These are phyloP conservation scores for Closterium sp. DNA, from an alignment of 139 green algal species.

Conservation along the genomic window DNA sequence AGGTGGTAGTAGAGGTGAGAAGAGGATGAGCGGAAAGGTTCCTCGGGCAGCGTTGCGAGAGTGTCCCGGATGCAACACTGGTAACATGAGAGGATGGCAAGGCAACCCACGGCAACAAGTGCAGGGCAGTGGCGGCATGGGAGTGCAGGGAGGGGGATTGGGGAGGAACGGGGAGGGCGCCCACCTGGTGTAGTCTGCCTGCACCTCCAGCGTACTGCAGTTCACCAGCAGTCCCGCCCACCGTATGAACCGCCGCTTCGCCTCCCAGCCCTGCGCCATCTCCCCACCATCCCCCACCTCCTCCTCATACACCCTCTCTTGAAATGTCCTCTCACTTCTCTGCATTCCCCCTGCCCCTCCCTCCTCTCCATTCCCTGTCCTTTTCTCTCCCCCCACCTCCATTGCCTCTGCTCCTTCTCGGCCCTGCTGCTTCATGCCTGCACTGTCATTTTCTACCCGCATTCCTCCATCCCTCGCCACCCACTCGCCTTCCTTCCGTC, in stretches of 20 bases:
- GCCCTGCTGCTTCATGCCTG: not conserved
- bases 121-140: no score
- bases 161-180: not conserved
- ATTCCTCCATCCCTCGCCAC: no score
- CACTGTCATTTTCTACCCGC: no score
- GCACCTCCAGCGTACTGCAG: constrained; percentile 68
- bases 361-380: not conserved
- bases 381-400: not conserved
- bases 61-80: no score
- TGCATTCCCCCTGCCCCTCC: not conserved
- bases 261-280: not conserved
- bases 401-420: not conserved
- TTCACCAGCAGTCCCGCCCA: constrained; percentile 91
- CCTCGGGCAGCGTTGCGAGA: no score
- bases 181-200: constrained; percentile 88
- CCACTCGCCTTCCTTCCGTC: no score
- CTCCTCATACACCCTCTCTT: not conserved
- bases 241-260: constrained; percentile 63
- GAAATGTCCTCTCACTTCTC: not conserved
- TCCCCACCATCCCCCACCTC: not conserved
- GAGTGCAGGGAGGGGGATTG: not conserved
- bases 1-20: no score
- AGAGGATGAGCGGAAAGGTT: no score
- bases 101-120: no score
- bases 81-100: no score